Percentiles rank a stretch among this genome's conserved stretches.
These are phyloP conservation scores for Fusarium staphyleae DNA, from an alignment of 2,329 filamentous ascomycete species.

Conservation along the genomic window DNA sequence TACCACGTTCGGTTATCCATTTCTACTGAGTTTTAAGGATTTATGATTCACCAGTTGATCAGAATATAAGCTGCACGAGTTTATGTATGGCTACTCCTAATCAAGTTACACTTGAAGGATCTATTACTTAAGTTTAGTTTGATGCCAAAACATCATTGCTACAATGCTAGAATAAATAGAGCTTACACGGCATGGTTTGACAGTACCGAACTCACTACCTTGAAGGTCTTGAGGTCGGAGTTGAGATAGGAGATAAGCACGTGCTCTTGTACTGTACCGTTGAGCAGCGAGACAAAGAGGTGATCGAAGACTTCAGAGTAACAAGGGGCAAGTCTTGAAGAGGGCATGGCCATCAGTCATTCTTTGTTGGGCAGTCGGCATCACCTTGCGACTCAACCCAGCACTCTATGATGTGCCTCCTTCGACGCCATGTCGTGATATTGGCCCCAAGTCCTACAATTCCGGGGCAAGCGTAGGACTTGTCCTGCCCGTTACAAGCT, in stretches of 20 bases:
- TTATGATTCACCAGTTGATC: too few relatives aligned
- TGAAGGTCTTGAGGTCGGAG: neutral
- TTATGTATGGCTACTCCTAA: too few relatives aligned
- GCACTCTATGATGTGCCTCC: neutral
- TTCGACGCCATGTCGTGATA: neutral
- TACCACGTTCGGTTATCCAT: too few relatives aligned
- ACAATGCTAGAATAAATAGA: neutral
- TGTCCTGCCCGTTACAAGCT: conserved; percentile 10
- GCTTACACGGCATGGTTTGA: neutral
- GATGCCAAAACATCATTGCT: too few relatives aligned
- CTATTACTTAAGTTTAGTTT: too few relatives aligned
- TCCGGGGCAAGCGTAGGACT: conserved; percentile 29
- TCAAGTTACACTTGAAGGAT: too few relatives aligned
- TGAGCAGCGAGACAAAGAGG: neutral
- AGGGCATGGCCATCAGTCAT: too few relatives aligned
- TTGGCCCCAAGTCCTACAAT: conserved; percentile 28
- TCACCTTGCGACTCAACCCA: neutral
- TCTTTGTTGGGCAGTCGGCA: conserved; percentile 4
- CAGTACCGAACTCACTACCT: neutral
- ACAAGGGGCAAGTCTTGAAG: neutral
- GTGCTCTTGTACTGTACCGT: neutral
- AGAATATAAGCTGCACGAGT: too few relatives aligned
- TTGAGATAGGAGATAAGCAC: conserved; percentile 26
- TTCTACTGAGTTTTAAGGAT: too few relatives aligned
- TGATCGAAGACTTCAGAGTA: neutral